A percentile compares a stretch with the other conserved stretches of the same genome.
These are phyloP conservation scores for Aspergillus sp. DNA, from an alignment of 2,329 filamentous ascomycete genomes.

Conservation along the genomic window DNA sequence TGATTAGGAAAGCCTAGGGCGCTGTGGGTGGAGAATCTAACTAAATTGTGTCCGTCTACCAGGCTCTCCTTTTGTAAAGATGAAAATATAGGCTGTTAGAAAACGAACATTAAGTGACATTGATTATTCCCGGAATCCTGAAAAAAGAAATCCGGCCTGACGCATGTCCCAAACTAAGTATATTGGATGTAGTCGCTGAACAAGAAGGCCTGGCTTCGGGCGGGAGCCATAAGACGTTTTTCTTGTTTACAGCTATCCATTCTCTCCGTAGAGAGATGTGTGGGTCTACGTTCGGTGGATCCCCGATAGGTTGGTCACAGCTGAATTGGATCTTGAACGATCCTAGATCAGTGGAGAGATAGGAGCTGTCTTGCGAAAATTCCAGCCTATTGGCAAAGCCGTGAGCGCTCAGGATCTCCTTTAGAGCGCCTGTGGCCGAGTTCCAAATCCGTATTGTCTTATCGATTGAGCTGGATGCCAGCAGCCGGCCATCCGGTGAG, in stretches of 20 bases:
- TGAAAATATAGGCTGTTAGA: not conserved
- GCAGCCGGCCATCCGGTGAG: not conserved
- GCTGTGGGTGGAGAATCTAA: no score
- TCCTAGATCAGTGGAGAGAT: slow-evolving; percentile 6
- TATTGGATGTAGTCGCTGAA: slow-evolving; percentile 4
- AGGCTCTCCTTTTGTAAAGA: not conserved
- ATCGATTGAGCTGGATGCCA: not conserved
- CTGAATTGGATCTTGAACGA: slow-evolving; percentile 3
- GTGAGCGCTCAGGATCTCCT: slow-evolving; percentile 6
- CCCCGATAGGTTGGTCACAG: not conserved
- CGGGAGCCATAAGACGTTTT: slow-evolving; percentile 12
- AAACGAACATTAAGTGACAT: not conserved
- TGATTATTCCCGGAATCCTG: slow-evolving; percentile 2
- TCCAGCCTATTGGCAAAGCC: not conserved
- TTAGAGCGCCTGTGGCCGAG: not conserved
- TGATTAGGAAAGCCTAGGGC: no score
- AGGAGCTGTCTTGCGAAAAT: slow-evolving; percentile 5
- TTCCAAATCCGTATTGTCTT: not conserved
- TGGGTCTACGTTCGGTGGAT: not conserved
- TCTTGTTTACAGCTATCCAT: slow-evolving; percentile 8
- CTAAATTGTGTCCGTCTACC: not conserved
- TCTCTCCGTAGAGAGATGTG: slow-evolving; percentile 3
- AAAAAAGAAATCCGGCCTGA: slow-evolving; percentile 18
- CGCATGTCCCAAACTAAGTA: slow-evolving; percentile 12
- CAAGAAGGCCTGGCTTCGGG: slow-evolving; percentile 2